Evolutionary conservation across 208 protist species (phyloP), one percentile per base, ranked within the genome.

Genomic region (Wallacemonas sp.): DNA sequence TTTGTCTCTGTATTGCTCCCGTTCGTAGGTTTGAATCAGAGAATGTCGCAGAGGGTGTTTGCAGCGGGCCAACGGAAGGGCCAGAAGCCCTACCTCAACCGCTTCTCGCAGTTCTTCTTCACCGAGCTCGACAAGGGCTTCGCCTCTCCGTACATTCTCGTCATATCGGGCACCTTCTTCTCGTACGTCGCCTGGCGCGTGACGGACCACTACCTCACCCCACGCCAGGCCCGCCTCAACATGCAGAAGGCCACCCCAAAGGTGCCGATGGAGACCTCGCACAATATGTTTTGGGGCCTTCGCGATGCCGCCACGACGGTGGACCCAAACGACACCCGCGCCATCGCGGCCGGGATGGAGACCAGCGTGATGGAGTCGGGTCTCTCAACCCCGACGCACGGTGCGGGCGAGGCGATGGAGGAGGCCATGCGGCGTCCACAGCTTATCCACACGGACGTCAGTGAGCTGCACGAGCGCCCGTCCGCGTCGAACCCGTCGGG

Each of bases 221-320:
- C 87, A 17, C 72, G 81, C 21, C 74, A 76, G 48, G 80, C 83
- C 61, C 72, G 64, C 60, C 74, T 85, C 16, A 70, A 68, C 12
- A 65, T 52, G 68, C 80, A 76, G 19, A 71, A 47, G 27, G 76
- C 78, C 4, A 66, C 79, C 8, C 82, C 77, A 21, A 77, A 83
- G 2, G 85, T 95, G 30, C 90, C 87, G 5, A 64, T 95, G 39
- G 76, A 68, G 61, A 76, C 72, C 29, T 65, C 70, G 11, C 90
- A 95, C 78, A 93, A 95, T 65, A 43, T 61, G 17, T 90, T 93
- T 44, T 95, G 90, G 90, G 87, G 87, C 8, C 66, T 92, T 26
- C 36, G 67, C 26, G 76, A 65, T 49, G 14, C 47, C 11, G 29
- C 33, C 39, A 64, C 29, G 5, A n/a, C 43, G 47, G 34, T 33